Base-by-base conservation (phyloP, 495 filamentous ascomycete genomes). In the Stereocaulon alpinum region DNA sequence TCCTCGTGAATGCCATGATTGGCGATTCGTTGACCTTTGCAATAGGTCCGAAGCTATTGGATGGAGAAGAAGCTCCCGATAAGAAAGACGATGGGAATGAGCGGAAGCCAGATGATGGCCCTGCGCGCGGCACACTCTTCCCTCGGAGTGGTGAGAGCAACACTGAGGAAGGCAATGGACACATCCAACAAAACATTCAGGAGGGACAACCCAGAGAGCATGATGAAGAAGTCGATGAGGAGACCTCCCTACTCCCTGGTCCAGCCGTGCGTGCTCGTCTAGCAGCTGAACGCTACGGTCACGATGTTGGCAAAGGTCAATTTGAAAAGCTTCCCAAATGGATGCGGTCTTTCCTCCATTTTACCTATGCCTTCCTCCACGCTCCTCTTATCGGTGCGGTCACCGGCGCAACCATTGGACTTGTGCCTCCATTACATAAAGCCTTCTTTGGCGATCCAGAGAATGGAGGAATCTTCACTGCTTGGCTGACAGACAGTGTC, bases 401-500 rank as follows among this genome's bases (percentile, higher is more conserved):
- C 4, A 61, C 84, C 20, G 86, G 86, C 17, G 76, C 74, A 4
- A 59, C 85, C 22, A 71, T 90, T 40, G 86, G 86, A 1, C 74
- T 91, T 9, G 71, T 78, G 0, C 85, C 86, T 3, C 63, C 76
- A 4, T 68, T 91, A 4, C 86, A 89, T 60, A 68, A 67, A 17
- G 75, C 80, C 6, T 89, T 91, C 67, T 91, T 92, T 72, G 77
- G 73, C 55, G 65, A 73, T 4, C 74, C 76, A 22, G 63, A 80
- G 15, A 70, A 87, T n/a, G 88, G 87, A 2, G 86, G 88, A 2
- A 82, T 83, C 42, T 79, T 86, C 59, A 82, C 77, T 40, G 84
- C 85, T 2, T 91, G 86, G 86, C 70, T 91, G 56, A 89, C 86
- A 2, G 73, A 76, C 0, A 81, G 81, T 17, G 64, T 90, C 37